These are phyloP conservation scores for Artemisia annua DNA, from an alignment of 129 eudicot genomes.

Conservation along the genomic window DNA sequence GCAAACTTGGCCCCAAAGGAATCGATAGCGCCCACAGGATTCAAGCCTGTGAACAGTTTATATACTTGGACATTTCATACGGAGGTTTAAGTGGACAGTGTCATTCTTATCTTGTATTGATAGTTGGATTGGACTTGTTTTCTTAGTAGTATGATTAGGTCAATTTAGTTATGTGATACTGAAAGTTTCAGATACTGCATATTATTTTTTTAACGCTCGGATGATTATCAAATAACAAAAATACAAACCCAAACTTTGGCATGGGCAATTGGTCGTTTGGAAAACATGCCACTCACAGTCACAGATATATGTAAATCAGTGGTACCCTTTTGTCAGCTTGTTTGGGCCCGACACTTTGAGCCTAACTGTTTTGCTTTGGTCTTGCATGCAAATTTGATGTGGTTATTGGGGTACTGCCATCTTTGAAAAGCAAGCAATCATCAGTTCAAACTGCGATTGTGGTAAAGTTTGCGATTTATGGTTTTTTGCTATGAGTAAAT, in stretches of 20 bases:
- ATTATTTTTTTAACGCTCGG: neutral
- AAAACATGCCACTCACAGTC: neutral
- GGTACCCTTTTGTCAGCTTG: neutral
- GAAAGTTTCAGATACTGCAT: neutral
- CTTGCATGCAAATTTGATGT: neutral
- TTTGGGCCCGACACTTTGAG: neutral
- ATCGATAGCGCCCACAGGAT: neutral
- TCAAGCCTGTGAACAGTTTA: neutral
- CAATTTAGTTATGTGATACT: neutral
- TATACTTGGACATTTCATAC: neutral
- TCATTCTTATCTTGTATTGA: neutral
- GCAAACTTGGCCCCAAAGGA: slow-evolving; percentile 8
- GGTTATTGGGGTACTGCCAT: neutral
- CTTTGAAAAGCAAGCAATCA: neutral
- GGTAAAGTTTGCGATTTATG: neutral
- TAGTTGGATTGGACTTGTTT: neutral
- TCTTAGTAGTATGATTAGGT: neutral
- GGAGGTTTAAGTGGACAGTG: neutral
- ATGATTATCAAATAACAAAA: neutral
- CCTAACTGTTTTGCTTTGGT: neutral
- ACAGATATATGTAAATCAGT: neutral
- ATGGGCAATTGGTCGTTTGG: neutral
- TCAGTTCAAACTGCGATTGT: neutral
- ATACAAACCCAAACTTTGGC: too few species aligned
- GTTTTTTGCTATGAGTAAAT: neutral